These are phyloP conservation scores for Cryphonectria naterciae DNA, from an alignment of 2,329 filamentous ascomycete genomes.

Conservation along the genomic window DNA sequence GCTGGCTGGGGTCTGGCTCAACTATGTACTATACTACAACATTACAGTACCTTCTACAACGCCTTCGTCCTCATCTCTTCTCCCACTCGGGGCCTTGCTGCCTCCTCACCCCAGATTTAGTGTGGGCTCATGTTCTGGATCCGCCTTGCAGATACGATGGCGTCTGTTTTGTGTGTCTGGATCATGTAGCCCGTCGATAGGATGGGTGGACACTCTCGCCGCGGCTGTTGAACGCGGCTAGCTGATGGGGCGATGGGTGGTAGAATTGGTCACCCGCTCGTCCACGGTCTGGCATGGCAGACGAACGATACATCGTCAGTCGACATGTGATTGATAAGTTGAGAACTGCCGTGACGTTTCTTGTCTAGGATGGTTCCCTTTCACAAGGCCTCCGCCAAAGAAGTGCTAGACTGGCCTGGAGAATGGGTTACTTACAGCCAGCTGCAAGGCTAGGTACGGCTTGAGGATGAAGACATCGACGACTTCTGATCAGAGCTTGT, in stretches of 20 bases:
- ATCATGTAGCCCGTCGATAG: neutral
- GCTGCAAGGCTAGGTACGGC: neutral
- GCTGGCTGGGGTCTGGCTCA: neutral
- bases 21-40: neutral
- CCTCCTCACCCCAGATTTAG: neutral
- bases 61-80: neutral
- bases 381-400: too few relatives aligned
- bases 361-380: neutral
- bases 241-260: neutral
- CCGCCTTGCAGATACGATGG: neutral
- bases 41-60: neutral
- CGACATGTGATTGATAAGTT: neutral
- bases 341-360: neutral
- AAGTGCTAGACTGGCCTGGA: neutral
- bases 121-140: neutral
- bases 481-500: neutral
- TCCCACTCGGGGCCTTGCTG: neutral
- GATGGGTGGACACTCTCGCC: neutral
- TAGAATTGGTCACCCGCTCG: neutral
- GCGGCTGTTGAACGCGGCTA: neutral
- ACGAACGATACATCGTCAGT: neutral
- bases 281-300: neutral
- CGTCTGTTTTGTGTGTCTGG: neutral
- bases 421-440: neutral
- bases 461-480: neutral